Base-by-base conservation (phyloP, 208 protist species). In the Trypanosoma cruzi region DNA sequence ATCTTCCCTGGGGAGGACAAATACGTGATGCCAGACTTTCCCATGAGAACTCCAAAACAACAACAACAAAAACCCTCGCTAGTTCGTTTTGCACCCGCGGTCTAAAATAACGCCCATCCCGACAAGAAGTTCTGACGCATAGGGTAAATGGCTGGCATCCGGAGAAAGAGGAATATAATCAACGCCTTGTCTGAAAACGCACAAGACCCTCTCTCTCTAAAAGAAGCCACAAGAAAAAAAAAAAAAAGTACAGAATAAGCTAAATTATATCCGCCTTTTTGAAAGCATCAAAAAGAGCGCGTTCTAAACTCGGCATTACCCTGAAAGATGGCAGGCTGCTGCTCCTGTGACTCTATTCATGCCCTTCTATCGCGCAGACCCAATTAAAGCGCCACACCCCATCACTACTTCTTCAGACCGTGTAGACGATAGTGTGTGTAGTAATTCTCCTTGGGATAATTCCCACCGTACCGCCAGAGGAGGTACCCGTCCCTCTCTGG, bases 341-440 rank as follows among this genome's bases (percentile, higher is more conserved):
- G n/a, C 24, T n/a, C 16, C 22, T 26, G 46, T 52, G 48, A 6
- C 48, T 52, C 48, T 52, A 52, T 52, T 52, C 22, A 59, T 11
- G 28, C 26, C 16, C 28, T 36, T 31, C 14, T 48, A 5, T 22
- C 44, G 7, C 42, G 28, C n/a, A 10, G 62, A 29, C 14, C 10
- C 68, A 75, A 60, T 62, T 67, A 36, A 66, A 66, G 67, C 29
- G 20, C 10, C 50, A 57, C 8, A 20, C 60, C 31, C 29, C 31
- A 18, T 40, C 52, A 75, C 62, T 86, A 34, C 54, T 60, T 28
- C 50, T 69, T 72, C 26, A 86, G 57, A 20, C 80, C 89, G 78
- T 90, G 60, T 66, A 86, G 76, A 22, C 84, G 84, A 60, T 92
- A 95, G 53, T 90, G 68, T 56, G 68, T 68, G 76, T 92, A 95